A percentile compares a stretch with the other conserved stretches of the same genome.
These are phyloP conservation scores for Solanum chilense DNA, from an alignment of 257 asterid genomes.

Conservation along the genomic window DNA sequence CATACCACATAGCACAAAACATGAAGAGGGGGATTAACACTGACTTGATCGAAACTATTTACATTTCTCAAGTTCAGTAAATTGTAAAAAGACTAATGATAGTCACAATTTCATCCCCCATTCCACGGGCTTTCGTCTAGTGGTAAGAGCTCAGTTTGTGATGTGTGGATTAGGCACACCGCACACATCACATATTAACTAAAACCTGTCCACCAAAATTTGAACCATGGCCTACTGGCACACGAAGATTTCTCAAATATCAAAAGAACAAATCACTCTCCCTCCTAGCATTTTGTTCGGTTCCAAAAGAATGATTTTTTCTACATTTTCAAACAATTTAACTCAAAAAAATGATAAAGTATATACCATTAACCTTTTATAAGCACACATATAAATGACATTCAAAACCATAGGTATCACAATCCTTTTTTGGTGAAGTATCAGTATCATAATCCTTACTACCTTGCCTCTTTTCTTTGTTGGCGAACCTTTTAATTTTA, in stretches of 20 bases:
- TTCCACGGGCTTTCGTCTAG: neutral
- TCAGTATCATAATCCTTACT: neutral
- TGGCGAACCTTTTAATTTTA: neutral
- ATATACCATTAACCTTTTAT: neutral
- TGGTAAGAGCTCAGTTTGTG: neutral
- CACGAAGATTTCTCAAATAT: neutral
- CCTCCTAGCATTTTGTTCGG: neutral
- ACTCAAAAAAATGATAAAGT: neutral
- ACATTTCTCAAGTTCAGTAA: neutral
- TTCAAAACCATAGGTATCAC: neutral
- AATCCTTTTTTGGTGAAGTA: no score
- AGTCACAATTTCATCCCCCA: neutral
- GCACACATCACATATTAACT: neutral
- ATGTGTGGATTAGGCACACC: neutral
- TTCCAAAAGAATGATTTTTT: neutral
- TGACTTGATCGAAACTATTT: neutral
- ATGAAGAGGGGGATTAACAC: neutral
- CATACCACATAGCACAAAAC: neutral
- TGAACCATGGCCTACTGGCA: neutral
- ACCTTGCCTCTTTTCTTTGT: neutral
- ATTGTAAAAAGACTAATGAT: neutral
- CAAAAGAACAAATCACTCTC: neutral
- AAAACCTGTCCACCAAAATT: neutral
- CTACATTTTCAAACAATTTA: neutral
- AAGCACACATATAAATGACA: neutral